phyloP scores from a whole-genome alignment of 2,329 filamentous ascomycete species.

The Waltergamsia citrina region DNA sequence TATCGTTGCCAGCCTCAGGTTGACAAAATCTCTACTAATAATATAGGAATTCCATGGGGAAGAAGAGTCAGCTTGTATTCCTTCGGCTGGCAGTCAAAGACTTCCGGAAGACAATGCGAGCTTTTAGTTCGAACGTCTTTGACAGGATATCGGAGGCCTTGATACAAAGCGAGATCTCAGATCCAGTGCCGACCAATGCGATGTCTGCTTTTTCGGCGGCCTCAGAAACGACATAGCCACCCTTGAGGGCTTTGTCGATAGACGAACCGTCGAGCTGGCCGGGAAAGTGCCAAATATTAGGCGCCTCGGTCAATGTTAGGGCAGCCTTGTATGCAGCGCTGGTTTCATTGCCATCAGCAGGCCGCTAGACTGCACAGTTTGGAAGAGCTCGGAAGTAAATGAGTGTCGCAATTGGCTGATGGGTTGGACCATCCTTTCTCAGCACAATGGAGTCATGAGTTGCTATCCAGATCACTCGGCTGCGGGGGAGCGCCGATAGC shows the following conservation, averaged over 20 bases:
- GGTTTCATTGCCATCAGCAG: too few relatives aligned
- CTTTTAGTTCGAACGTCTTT: slow-evolving; percentile 78
- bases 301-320: too few relatives aligned
- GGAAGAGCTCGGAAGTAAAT: too few relatives aligned
- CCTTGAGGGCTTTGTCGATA: slow-evolving; percentile 84
- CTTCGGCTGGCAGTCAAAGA: slow-evolving; percentile 90
- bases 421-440: slow-evolving; percentile 52
- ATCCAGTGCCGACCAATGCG: slow-evolving; percentile 89
- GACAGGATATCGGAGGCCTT: slow-evolving; percentile 87
- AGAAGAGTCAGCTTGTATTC: slow-evolving; percentile 90
- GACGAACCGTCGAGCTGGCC: slow-evolving; percentile 93
- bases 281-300: slow-evolving; percentile 91
- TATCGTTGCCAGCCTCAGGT: slow-evolving; percentile 99
- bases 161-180: slow-evolving; percentile 87
- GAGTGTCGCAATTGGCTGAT: slow-evolving; percentile 53
- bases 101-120: slow-evolving; percentile 90
- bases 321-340: too few relatives aligned
- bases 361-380: too few relatives aligned
- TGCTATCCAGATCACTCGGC: slow-evolving; percentile 48
- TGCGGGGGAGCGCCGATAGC: slow-evolving; percentile 46
- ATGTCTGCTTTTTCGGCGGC: slow-evolving; percentile 74
- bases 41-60: slow-evolving; percentile 83
- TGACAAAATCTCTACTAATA: slow-evolving; percentile 94
- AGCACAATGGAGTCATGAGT: slow-evolving; percentile 52
- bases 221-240: slow-evolving; percentile 86